These are phyloP conservation scores for Rhypophila decipiens DNA, from an alignment of 495 filamentous ascomycete genomes.

Conservation along the genomic window DNA sequence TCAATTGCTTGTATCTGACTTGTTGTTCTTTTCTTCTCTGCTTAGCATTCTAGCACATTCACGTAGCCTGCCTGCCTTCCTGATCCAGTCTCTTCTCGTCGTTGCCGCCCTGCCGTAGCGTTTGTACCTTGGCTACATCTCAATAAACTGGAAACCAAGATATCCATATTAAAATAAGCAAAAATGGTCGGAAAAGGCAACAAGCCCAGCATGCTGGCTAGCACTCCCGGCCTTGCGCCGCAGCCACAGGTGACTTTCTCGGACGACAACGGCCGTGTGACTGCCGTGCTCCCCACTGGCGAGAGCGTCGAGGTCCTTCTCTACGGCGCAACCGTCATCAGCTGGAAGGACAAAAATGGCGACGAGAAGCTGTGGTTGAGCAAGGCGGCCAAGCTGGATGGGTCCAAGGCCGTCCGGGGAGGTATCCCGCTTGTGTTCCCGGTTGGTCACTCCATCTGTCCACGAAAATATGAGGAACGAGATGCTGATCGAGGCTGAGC, in stretches of 20 bases:
- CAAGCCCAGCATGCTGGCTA: conserved; percentile 71
- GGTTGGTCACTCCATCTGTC: conserved; percentile 59
- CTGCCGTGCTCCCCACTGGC: conserved; percentile 71
- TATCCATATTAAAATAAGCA: conserved; percentile 11
- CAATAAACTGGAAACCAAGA: neutral
- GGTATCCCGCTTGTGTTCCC: conserved; percentile 95
- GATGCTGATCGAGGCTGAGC: conserved; percentile 4
- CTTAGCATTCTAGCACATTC: neutral
- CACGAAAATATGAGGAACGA: too few species aligned
- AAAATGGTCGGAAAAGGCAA: conserved; percentile 75
- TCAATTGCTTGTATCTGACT: too few species aligned
- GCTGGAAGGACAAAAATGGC: conserved; percentile 78
- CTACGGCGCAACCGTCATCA: conserved; percentile 85
- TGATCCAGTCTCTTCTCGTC: too few species aligned
- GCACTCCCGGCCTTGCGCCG: conserved; percentile 57
- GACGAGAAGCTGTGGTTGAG: conserved; percentile 86
- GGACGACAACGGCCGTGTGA: conserved; percentile 56
- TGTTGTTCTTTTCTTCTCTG: neutral
- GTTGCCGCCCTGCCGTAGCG: neutral
- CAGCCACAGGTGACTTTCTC: conserved; percentile 63
- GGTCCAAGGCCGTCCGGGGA: conserved; percentile 57
- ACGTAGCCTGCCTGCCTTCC: neutral
- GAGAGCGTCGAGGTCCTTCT: conserved; percentile 81
- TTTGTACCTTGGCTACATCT: neutral
- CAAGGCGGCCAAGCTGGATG: conserved; percentile 61